Percentiles rank a stretch among this genome's conserved stretches.
Evolutionary conservation across 768 basidiomycete genomes (phyloP).

Genomic region (Leccinum incarnatum): DNA sequence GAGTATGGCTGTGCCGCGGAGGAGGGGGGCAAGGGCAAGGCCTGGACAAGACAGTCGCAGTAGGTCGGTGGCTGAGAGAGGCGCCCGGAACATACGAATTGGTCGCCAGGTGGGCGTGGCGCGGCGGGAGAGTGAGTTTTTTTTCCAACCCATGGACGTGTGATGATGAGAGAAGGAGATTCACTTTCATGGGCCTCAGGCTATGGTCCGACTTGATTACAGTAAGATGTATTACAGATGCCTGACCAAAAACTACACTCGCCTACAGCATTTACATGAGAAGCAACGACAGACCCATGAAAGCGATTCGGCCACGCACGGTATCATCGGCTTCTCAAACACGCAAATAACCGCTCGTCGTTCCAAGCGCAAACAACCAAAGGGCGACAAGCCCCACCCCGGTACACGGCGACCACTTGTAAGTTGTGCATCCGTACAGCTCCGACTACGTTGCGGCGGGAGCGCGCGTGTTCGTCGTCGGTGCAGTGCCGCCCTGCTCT

Average conservation of each 20-base stretch:
- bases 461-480: constrained; percentile 40
- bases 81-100: no score
- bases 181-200: not conserved
- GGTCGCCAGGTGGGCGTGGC: no score
- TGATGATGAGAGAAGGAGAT: not conserved
- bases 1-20: no score
- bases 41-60: no score
- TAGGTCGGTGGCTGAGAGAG: no score
- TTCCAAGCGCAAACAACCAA: constrained; percentile 66
- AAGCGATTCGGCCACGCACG: constrained; percentile 45
- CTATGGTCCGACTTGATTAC: not conserved
- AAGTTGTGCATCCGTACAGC: constrained; percentile 34
- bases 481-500: constrained; percentile 42
- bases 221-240: not conserved
- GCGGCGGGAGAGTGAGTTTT: no score
- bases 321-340: constrained; percentile 80
- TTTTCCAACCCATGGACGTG: not conserved
- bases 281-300: not conserved
- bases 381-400: constrained; percentile 50
- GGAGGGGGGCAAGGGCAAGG: no score
- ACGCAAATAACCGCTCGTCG: constrained; percentile 69
- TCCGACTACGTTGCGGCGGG: constrained; percentile 6
- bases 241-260: not conserved
- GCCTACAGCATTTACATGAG: not conserved
- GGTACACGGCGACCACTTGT: constrained; percentile 46